Evolutionary conservation across 371 early-diverging fungal genomes (phyloP).

Genomic region (Rhizopus stolonifer): DNA sequence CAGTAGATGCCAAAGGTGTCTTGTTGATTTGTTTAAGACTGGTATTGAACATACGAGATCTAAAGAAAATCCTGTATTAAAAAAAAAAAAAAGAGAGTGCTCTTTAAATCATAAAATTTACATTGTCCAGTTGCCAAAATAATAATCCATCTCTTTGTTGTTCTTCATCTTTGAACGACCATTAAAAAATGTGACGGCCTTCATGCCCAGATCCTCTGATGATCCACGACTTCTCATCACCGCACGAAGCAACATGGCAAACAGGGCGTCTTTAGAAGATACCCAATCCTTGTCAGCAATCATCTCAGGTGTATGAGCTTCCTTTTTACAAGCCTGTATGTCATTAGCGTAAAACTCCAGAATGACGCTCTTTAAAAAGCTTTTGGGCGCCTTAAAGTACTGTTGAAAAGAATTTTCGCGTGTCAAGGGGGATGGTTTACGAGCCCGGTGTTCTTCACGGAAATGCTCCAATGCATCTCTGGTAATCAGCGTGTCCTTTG

Average conservation of each 20-base stretch:
- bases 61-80: no score
- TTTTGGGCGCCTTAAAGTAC: conserved; percentile 7
- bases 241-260: conserved; percentile 40
- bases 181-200: conserved; percentile 32
- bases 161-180: conserved; percentile 34
- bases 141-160: conserved; percentile 30
- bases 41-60: conserved; percentile 23
- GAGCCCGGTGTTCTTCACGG: conserved; percentile 28
- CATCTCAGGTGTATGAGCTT: conserved; percentile 41
- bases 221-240: conserved; percentile 29
- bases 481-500: conserved; percentile 21
- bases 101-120: conserved; percentile 6
- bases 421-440: neutral
- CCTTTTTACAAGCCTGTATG: conserved; percentile 33
- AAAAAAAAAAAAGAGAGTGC: no score
- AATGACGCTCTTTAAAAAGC: conserved; percentile 36
- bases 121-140: conserved; percentile 49
- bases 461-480: conserved; percentile 32
- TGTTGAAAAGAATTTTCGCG: neutral
- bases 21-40: conserved; percentile 16
- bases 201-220: conserved; percentile 19
- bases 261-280: conserved; percentile 36
- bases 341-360: conserved; percentile 35
- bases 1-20: conserved; percentile 21
- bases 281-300: conserved; percentile 29